Evolutionary conservation across 306 rosid species (phyloP).

Genomic region (Malus sylvestris): DNA sequence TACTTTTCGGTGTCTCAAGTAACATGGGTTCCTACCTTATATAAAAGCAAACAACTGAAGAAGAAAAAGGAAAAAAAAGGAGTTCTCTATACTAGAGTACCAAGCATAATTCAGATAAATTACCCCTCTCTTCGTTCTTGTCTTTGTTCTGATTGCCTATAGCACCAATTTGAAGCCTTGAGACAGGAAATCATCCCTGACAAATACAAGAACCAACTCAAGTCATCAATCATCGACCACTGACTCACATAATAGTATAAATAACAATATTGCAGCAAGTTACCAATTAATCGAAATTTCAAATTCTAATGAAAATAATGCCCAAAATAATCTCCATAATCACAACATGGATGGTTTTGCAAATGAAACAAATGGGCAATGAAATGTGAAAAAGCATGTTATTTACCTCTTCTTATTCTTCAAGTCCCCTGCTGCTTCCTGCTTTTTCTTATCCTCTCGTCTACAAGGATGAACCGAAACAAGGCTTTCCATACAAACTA

Average conservation of each 20-base stretch:
- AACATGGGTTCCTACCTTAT: background rate
- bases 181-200: conserved; percentile 34
- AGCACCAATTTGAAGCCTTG: conserved; percentile 40
- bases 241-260: background rate
- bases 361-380: background rate
- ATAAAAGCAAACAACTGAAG: background rate
- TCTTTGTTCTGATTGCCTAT: conserved; percentile 3
- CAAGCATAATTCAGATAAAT: background rate
- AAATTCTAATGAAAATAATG: background rate
- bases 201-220: conserved; percentile 6
- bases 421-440: conserved; percentile 4
- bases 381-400: background rate
- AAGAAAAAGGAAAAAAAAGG: background rate
- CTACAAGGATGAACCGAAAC: conserved; percentile 30
- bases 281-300: background rate
- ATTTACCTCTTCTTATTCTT: conserved; percentile 40
- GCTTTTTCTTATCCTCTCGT: conserved; percentile 7
- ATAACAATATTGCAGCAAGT: background rate
- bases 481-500: conserved; percentile 44
- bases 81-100: background rate
- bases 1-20: background rate
- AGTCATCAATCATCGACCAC: background rate
- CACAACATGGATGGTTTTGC: background rate
- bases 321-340: background rate
- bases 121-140: background rate